Conservation (phyloP, 148 eudicot genomes). For the Beta vulgaris region DNA sequence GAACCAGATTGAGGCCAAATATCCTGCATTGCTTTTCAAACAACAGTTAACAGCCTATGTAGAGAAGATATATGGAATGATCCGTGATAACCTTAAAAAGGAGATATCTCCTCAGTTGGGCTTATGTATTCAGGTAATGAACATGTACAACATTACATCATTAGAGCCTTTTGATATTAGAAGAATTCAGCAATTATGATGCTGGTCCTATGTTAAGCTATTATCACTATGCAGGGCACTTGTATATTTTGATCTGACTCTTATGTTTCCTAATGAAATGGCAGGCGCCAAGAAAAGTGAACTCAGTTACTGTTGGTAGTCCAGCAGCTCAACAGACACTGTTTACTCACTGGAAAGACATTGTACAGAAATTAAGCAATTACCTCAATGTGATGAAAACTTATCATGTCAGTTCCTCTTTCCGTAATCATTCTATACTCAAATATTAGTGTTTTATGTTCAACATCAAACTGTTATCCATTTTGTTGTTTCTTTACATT, state of each 20-base stretch:
- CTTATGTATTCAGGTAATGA: conserved; percentile 79
- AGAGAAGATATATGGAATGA: conserved; percentile 91
- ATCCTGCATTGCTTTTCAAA: conserved; percentile 85
- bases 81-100: conserved; percentile 82
- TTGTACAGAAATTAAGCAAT: conserved; percentile 65
- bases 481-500: neutral
- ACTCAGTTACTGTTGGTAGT: conserved; percentile 52
- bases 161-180: neutral
- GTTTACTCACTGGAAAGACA: conserved; percentile 88
- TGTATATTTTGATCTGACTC: neutral
- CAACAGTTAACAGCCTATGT: conserved; percentile 92
- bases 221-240: neutral
- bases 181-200: neutral
- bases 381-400: conserved; percentile 63
- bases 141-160: neutral
- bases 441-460: conserved; percentile 5
- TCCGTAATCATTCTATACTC: conserved; percentile 7
- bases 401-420: conserved; percentile 51
- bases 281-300: conserved; percentile 88
- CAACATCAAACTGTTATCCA: conserved; percentile 2
- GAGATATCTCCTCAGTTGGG: conserved; percentile 84
- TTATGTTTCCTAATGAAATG: conserved; percentile 9
- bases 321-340: conserved; percentile 67
- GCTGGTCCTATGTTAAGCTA: neutral
- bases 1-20: conserved; percentile 79